Percentiles rank a stretch among this genome's conserved stretches.
phyloP scores from a whole-genome alignment of 306 rosid genomes.

The Phaseolus lunatus region DNA sequence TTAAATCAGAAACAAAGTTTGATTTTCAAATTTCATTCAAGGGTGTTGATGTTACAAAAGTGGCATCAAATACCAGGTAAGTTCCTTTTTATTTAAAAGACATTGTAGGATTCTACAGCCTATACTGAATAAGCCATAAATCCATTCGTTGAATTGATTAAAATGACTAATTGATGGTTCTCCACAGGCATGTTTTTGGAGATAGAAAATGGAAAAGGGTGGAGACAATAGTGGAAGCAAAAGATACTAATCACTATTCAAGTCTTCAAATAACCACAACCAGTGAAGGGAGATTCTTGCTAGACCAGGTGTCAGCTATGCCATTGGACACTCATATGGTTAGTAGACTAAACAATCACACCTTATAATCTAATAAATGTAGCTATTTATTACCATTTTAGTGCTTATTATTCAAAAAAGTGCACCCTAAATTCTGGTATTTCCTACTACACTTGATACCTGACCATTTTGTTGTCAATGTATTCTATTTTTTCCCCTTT shows the following conservation, averaged over 20 bases:
- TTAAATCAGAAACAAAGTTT: slow-evolving; percentile 22
- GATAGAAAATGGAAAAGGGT: background rate
- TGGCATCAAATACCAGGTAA: slow-evolving; percentile 45
- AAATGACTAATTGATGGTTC: slow-evolving; percentile 26
- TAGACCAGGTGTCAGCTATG: slow-evolving; percentile 52
- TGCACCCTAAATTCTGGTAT: too few species aligned
- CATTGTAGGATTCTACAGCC: background rate
- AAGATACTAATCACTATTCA: background rate
- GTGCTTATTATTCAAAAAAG: too few species aligned
- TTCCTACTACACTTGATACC: too few species aligned
- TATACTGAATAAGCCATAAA: background rate
- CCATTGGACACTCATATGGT: slow-evolving; percentile 48
- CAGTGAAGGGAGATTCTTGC: slow-evolving; percentile 9
- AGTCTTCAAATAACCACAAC: slow-evolving; percentile 39
- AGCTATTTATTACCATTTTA: background rate
- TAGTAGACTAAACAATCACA: background rate
- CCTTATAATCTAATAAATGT: background rate
- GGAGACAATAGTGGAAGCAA: slow-evolving; percentile 12
- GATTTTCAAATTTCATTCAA: slow-evolving; percentile 9
- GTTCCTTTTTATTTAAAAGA: background rate
- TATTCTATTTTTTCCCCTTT: background rate
- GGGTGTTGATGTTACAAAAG: slow-evolving; percentile 3
- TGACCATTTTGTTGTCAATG: too few species aligned
- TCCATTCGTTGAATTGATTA: slow-evolving; percentile 14
- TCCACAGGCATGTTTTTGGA: background rate